These are phyloP conservation scores for Capronia epimyces DNA, from an alignment of 2,329 filamentous ascomycete genomes.

Conservation along the genomic window DNA sequence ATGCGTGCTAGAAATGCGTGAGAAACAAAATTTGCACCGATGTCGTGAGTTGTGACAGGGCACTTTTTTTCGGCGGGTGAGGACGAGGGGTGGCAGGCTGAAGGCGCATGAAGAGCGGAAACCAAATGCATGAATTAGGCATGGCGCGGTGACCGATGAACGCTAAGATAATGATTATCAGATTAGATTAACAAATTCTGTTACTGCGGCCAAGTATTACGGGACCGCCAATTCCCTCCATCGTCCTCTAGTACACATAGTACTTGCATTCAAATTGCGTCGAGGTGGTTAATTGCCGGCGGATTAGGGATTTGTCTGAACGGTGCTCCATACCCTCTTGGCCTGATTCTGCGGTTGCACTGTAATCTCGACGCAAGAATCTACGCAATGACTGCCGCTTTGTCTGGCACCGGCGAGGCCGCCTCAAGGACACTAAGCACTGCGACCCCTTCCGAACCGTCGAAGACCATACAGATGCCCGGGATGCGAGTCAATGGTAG, in stretches of 20 bases:
- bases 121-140: neutral
- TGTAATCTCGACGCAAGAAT: neutral
- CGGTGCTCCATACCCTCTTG: neutral
- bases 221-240: too few species aligned
- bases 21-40: slow-evolving; percentile 15
- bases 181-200: slow-evolving; percentile 1
- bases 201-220: neutral
- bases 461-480: slow-evolving; percentile 6
- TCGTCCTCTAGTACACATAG: too few species aligned
- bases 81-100: neutral
- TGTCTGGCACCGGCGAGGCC: neutral
- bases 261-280: too few species aligned
- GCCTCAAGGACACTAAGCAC: neutral
- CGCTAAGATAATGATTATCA: slow-evolving; percentile 5
- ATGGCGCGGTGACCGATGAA: neutral
- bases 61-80: slow-evolving; percentile 1
- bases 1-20: slow-evolving; percentile 5
- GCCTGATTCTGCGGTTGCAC: neutral
- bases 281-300: too few species aligned
- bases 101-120: neutral
- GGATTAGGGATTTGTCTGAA: too few species aligned
- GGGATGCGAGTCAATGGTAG: slow-evolving; percentile 25
- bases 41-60: slow-evolving; percentile 2
- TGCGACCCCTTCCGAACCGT: neutral
- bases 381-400: slow-evolving; percentile 1